Evolutionary conservation across 192 early-diverging fungal genomes (phyloP), one percentile per base, ranked within the genome.

Genomic region (Coemansia umbellata): DNA sequence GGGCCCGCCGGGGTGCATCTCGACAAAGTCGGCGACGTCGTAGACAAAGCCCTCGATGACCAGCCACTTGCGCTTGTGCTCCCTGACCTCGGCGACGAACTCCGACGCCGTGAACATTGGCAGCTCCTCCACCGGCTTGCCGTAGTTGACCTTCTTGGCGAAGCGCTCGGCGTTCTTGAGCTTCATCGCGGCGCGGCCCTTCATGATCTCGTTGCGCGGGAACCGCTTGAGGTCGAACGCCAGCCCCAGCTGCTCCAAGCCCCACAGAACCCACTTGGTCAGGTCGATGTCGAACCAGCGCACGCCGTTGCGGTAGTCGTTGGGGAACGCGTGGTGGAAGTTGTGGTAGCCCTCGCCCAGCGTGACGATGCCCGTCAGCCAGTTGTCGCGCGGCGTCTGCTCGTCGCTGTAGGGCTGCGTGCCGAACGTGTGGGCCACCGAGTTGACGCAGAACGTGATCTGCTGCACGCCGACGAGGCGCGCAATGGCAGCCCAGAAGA

Each of bases 291-390:
- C 85, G 43, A 80, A 84, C 56, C 80, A 84, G 47, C 62, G 59
- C 53, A 91, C 86, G 21, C 86, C 90, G 47, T 91, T 91, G 37
- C 90, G 84, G 73, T 88, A 91, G 71, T 91, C 90, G 55, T 85
- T 81, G 41, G 90, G 90, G 78, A 90, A 91, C 56, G 89, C 84
- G 47, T 91, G 90, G 58, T 91, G 90, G 76, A 87, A 88, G 76
- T 90, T 90, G 78, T 91, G 89, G 71, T 89, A 89, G 19, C 87
- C 89, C 59, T 91, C 89, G 60, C 89, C 87, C 43, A 88, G 31
- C 0, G 89, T 91, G 43, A 87, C 76, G 15, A 92, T 65, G 26
- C 87, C 87, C 13, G 87, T 88, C 49, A 91, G 58, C 67, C 86
- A 85, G 66, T 94, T 89, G 62, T 90, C 88, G 54, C 86, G 78